These are phyloP conservation scores for Paramarasmius palmivorus DNA, from an alignment of 1,284 basidiomycete species.

Conservation along the genomic window DNA sequence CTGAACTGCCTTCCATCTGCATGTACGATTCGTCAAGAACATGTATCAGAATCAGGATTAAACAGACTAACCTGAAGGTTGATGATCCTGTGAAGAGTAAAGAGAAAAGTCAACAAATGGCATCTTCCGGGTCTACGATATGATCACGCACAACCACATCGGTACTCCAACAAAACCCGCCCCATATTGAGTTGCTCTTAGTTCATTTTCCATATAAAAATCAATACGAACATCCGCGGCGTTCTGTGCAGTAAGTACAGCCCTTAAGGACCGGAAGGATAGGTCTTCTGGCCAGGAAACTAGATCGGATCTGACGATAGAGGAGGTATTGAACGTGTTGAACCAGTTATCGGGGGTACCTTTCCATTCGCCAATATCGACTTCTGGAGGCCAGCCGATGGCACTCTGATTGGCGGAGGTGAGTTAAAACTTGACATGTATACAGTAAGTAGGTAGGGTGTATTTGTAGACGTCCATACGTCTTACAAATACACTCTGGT, in stretches of 20 bases:
- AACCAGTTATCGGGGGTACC: conserved; percentile 44
- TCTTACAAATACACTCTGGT: too few species aligned
- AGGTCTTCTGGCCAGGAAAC: conserved; percentile 41
- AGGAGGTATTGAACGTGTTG: conserved; percentile 35
- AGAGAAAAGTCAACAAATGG: too few species aligned
- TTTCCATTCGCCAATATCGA: conserved; percentile 48
- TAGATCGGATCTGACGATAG: conserved; percentile 36
- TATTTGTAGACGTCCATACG: too few species aligned
- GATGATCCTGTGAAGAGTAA: too few species aligned
- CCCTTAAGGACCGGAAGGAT: conserved; percentile 43
- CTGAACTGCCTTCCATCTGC: too few species aligned
- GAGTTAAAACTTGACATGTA: too few species aligned
- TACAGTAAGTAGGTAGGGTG: too few species aligned
- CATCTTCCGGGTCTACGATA: too few species aligned
- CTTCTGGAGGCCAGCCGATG: conserved; percentile 43
- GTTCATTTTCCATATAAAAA: conserved; percentile 39
- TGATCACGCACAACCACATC: conserved; percentile 37
- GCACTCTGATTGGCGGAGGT: conserved; percentile 29
- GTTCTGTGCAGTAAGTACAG: conserved; percentile 39
- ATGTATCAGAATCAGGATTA: too few species aligned
- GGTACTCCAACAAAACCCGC: conserved; percentile 38
- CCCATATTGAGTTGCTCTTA: conserved; percentile 38
- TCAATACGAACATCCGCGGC: conserved; percentile 37
- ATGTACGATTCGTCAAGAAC: too few species aligned
- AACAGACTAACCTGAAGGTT: too few species aligned